Evolutionary conservation across 345 rosid genomes (phyloP), one percentile per base, ranked within the genome.

Genomic region (Nephelium lappaceum): DNA sequence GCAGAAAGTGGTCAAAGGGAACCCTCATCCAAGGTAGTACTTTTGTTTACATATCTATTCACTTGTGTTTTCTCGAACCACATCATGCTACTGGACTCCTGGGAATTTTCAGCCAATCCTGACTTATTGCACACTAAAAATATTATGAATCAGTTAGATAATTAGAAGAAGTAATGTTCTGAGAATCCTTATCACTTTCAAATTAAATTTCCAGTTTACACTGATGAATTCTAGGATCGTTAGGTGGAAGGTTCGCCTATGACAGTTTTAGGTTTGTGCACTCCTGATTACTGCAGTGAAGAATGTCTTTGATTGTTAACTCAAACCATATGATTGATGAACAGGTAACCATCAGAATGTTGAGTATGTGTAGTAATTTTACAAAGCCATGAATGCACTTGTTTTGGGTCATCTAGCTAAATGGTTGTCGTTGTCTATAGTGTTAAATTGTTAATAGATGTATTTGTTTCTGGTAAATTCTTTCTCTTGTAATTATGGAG

Each of bases 1-100:
- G 81, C 99, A 96, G 91, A 94, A 96, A 86, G 93, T 96, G 81
- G 99, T 96, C 82, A 96, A 96, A 84, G 99, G 99, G 81, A 96
- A 91, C 79, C 92, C 95, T 24, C 91, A 96, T 88, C 99, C 98
- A 14, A 94, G 98, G 99, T 94, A 49, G 49, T 61, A 58, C 38
- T 43, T 68, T 67, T 78, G 61, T 43, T n/a, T 76, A 36, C 73
- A 45, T 81, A 16, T 73, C 38, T 78, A 11, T 57, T 38, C 23
- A 16, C 79, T 53, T 78, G 23, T 76, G 11, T 74, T 69, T 58
- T 68, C 23, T 79, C 80, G 36, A 66, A 18, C 71, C 45, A n/a
- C 43, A 61, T 78, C 31, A 64, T 64, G 53, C 43, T 51, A 41
- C 27, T 60, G 31, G 49, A 61, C 51, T 81, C 78, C 24, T 53